These are phyloP conservation scores for Ganoderma lingzhi DNA, from an alignment of 1,284 basidiomycete species.

Conservation along the genomic window DNA sequence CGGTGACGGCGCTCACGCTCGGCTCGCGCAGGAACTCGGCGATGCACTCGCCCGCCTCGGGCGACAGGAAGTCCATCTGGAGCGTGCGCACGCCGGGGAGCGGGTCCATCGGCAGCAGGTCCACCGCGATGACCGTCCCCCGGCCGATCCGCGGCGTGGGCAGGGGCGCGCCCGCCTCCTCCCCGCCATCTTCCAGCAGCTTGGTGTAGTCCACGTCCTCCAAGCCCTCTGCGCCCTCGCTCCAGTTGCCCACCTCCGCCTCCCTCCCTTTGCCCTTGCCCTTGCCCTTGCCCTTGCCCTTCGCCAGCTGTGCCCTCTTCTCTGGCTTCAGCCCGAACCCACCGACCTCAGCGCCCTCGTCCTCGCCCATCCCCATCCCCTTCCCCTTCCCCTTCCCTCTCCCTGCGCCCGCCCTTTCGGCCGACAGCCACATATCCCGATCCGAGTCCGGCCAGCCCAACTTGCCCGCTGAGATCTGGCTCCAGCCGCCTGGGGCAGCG, in stretches of 20 bases:
- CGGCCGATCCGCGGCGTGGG: constrained; percentile 41
- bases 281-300: background rate
- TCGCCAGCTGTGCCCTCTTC: constrained; percentile 6
- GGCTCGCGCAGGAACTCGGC: constrained; percentile 49
- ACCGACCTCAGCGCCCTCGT: background rate
- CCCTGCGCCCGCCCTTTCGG: background rate
- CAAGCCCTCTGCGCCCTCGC: constrained; percentile 11
- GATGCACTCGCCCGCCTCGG: constrained; percentile 58
- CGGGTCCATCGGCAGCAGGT: constrained; percentile 72
- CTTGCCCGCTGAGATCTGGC: constrained; percentile 77
- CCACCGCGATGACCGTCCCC: constrained; percentile 76
- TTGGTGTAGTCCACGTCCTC: constrained; percentile 21
- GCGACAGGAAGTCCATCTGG: constrained; percentile 79
- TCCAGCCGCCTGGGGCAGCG: constrained; percentile 90
- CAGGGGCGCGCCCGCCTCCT: background rate
- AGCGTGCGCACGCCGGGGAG: constrained; percentile 75
- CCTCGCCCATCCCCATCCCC: background rate
- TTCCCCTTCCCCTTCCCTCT: constrained; percentile 13
- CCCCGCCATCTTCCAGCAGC: constrained; percentile 19
- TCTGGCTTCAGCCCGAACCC: constrained; percentile 28
- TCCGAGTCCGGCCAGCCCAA: constrained; percentile 44
- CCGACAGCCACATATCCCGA: background rate
- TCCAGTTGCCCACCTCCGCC: constrained; percentile 14
- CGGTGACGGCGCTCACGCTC: background rate
- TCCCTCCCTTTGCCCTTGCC: constrained; percentile 6